Conservation (phyloP, 768 basidiomycete genomes). For the Tulasnella sp. region DNA sequence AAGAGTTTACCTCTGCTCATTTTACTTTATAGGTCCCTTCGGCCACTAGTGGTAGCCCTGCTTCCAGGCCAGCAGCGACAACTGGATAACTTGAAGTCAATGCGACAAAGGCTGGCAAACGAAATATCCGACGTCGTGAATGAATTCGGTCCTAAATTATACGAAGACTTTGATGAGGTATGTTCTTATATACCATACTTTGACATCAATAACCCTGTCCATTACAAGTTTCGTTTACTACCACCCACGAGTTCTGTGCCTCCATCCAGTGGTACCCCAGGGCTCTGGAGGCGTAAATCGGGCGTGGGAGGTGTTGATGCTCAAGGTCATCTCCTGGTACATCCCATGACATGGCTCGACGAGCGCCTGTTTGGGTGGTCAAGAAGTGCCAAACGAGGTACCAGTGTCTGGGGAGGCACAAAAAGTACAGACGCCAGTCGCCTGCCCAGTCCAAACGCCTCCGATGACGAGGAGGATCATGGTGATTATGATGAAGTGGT, state of each 20-base stretch:
- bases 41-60: slow-evolving; percentile 76
- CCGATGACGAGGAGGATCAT: slow-evolving; percentile 68
- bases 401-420: slow-evolving; percentile 71
- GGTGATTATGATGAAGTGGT: slow-evolving; percentile 89
- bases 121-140: slow-evolving; percentile 76
- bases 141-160: slow-evolving; percentile 77
- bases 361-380: slow-evolving; percentile 91
- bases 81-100: slow-evolving; percentile 59
- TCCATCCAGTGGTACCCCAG: slow-evolving; percentile 59
- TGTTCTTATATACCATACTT: slow-evolving; percentile 19
- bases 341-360: slow-evolving; percentile 78
- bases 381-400: slow-evolving; percentile 60
- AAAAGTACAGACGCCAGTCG: slow-evolving; percentile 33
- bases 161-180: slow-evolving; percentile 77
- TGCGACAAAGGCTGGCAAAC: slow-evolving; percentile 62
- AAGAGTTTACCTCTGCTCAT: slow-evolving; percentile 7
- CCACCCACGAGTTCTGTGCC: slow-evolving; percentile 76
- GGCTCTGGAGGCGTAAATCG: slow-evolving; percentile 68
- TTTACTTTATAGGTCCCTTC: slow-evolving; percentile 50
- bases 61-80: slow-evolving; percentile 79
- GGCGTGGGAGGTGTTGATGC: slow-evolving; percentile 73
- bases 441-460: slow-evolving; percentile 57
- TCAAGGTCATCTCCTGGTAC: slow-evolving; percentile 69
- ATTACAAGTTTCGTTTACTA: slow-evolving; percentile 24
- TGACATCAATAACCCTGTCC: no score